These are phyloP conservation scores for Hymenochaete sp. DNA, from an alignment of 1,284 basidiomycete genomes.

Conservation along the genomic window DNA sequence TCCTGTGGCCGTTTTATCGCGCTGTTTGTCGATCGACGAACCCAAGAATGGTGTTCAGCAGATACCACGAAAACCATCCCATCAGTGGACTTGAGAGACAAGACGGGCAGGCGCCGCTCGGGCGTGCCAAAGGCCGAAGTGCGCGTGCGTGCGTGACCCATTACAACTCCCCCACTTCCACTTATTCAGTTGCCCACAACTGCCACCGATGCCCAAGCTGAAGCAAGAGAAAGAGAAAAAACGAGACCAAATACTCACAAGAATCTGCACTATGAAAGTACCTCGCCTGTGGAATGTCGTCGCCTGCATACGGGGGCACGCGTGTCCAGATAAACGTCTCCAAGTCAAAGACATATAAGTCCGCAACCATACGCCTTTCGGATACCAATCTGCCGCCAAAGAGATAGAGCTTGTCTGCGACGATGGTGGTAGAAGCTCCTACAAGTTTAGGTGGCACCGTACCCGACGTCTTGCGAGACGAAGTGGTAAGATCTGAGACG, in stretches of 20 bases:
- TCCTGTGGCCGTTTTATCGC: too few relatives aligned
- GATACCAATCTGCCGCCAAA: constrained; percentile 85
- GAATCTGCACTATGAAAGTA: constrained; percentile 91
- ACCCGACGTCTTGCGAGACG: constrained; percentile 72
- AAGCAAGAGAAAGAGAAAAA: not conserved
- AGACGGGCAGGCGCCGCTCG: too few relatives aligned
- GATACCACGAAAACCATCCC: too few relatives aligned
- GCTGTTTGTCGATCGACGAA: too few relatives aligned
- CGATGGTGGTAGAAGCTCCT: constrained; percentile 73
- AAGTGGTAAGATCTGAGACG: constrained; percentile 82
- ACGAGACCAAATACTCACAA: constrained; percentile 46
- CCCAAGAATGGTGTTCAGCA: too few relatives aligned
- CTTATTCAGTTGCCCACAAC: too few relatives aligned
- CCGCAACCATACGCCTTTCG: constrained; percentile 78
- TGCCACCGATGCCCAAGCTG: too few relatives aligned
- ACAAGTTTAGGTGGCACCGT: constrained; percentile 85
- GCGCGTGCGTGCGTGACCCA: too few relatives aligned
- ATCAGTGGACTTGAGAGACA: too few relatives aligned
- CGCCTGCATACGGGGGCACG: constrained; percentile 52
- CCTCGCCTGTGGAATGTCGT: constrained; percentile 64
- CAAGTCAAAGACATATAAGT: constrained; percentile 83
- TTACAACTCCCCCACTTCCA: too few relatives aligned
- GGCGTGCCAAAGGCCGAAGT: too few relatives aligned
- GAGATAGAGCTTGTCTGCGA: constrained; percentile 77
- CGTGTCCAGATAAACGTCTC: constrained; percentile 71